Conservation (phyloP, 768 basidiomycete species). For the Suillus subluteus region DNA sequence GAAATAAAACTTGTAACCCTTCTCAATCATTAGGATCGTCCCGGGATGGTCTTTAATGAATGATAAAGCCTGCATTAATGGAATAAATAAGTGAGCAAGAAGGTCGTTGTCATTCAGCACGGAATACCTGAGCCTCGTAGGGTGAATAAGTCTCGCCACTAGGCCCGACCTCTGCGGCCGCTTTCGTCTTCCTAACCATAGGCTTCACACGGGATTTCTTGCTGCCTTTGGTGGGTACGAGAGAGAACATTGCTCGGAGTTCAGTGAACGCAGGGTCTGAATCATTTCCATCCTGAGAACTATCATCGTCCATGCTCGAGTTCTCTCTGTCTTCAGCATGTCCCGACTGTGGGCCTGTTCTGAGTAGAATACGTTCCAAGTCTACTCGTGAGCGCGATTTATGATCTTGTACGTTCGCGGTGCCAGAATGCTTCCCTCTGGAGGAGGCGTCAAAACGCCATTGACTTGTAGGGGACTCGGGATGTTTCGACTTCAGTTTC, state of each 20-base stretch:
- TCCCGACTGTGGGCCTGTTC: conserved; percentile 35
- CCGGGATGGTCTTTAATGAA: conserved; percentile 69
- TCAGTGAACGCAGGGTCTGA: conserved; percentile 51
- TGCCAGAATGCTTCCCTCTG: not conserved
- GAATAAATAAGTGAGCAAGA: not conserved
- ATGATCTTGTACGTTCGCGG: conserved; percentile 49
- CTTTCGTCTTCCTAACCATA: conserved; percentile 36
- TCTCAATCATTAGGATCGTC: conserved; percentile 76
- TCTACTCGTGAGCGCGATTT: conserved; percentile 37
- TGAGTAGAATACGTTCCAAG: conserved; percentile 57
- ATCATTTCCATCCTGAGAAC: conserved; percentile 39
- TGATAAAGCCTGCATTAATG: conserved; percentile 36
- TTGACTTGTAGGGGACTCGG: conserved; percentile 33
- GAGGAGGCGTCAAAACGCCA: conserved; percentile 45
- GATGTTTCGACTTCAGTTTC: conserved; percentile 28
- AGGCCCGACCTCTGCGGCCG: conserved; percentile 55
- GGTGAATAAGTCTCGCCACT: conserved; percentile 76
- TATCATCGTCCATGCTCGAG: conserved; percentile 28
- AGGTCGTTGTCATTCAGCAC: not conserved
- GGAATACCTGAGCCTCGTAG: conserved; percentile 66
- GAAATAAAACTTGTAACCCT: conserved; percentile 85
- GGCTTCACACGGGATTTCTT: conserved; percentile 35
- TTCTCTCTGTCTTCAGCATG: conserved; percentile 26
- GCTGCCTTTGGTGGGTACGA: conserved; percentile 39
- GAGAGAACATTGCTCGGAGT: conserved; percentile 51